phyloP scores from a whole-genome alignment of 2,329 filamentous ascomycete species.

The Trichoderma breve region DNA sequence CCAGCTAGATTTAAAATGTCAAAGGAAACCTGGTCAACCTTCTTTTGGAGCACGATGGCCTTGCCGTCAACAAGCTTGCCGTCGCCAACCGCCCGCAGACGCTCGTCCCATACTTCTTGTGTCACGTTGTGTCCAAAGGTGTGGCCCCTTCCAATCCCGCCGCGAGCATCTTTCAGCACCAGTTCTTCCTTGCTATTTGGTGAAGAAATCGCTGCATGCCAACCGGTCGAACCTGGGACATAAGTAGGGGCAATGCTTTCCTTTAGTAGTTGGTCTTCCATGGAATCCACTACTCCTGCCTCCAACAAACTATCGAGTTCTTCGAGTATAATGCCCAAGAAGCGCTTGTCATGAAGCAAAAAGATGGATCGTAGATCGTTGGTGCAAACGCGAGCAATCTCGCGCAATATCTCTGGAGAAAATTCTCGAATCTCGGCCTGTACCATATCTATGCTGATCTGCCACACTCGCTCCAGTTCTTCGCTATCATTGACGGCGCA shows the following conservation, averaged over 20 bases:
- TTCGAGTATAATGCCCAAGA: neutral
- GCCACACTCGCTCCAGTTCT: neutral
- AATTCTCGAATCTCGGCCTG: neutral
- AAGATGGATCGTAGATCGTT: neutral
- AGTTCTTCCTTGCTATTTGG: neutral
- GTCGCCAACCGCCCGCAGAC: neutral
- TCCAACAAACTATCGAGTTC: neutral
- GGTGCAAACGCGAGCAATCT: neutral
- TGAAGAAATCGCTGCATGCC: neutral
- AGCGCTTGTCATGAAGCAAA: neutral
- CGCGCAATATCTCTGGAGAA: neutral
- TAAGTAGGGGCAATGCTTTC: neutral
- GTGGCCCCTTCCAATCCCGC: neutral
- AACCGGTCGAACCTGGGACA: neutral
- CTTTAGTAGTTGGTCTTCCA: neutral
- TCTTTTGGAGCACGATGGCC: neutral
- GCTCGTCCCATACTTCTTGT: neutral
- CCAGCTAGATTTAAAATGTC: neutral
- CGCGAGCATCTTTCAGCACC: neutral
- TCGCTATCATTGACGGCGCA: neutral
- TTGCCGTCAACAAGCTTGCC: neutral
- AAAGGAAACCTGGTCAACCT: neutral
- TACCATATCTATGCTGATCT: neutral
- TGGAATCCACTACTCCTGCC: neutral
- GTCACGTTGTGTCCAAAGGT: neutral